Evolutionary conservation across 306 rosid genomes (phyloP), one percentile per base, ranked within the genome.

Genomic region (Bauhinia variegata): DNA sequence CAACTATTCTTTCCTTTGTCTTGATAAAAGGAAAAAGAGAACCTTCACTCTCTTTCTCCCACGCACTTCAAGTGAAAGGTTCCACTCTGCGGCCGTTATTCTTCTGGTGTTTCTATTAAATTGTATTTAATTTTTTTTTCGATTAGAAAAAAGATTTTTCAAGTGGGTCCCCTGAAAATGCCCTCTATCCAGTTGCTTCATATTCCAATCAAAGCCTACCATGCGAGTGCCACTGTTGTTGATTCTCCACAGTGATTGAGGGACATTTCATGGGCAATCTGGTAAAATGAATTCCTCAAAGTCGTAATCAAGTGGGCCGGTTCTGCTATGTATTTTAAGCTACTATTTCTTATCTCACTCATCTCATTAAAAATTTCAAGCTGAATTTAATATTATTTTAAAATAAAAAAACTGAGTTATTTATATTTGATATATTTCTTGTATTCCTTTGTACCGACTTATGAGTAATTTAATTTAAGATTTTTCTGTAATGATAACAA

Each of bases 51-150:
- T n/a, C 70, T 31, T 61, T 38, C 63, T 44, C 75, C 54, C 71
- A 43, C 79, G 31, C 70, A 50, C 69, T 76, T 59, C 77, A 53
- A 84, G 65, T 69, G 81, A 75, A 82, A 73, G 81, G 82, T 80
- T 78, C 88, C 79, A 49, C 87, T 71, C 79, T 76, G 72, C 39
- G 75, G 83, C 79, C 80, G 85, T 87, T 91, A 87, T 78, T 78
- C 88, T 78, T 79, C 76, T 82, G 72, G 70, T 67, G 75, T 78
- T 67, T 78, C 78, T 65, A 50, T 61, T 55, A 72, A 23, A 23
- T 30, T 70, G 64, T 44, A 39, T 33, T 6, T 51, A 7, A 39
- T 71, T 55, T 17, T 12, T 38, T 10, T 52, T 18, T 47, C 54
- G 48, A 71, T 47, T 55, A 72, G 8, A 32, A 50, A 44, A 60